Evolutionary conservation across 805 yeast genomes (phyloP).

Genomic region (Candida glaebosa): DNA sequence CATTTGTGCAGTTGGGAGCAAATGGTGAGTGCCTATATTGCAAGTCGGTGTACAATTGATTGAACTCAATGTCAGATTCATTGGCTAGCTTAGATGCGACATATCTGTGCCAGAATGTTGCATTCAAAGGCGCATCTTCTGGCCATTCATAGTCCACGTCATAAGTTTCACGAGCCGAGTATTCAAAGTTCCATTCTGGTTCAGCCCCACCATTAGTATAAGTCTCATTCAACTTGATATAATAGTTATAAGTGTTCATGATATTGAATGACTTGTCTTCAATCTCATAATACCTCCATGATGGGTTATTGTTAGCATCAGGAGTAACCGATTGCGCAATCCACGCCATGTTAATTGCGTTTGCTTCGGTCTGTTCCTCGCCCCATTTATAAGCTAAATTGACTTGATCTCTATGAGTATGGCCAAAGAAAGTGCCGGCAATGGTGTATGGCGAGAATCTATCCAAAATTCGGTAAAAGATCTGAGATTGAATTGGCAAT

Average conservation of each 20-base stretch:
- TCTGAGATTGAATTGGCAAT: conserved; percentile 56
- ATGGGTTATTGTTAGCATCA: conserved; percentile 55
- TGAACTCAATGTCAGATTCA: conserved; percentile 33
- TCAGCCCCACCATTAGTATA: conserved; percentile 51
- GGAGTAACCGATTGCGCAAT: conserved; percentile 68
- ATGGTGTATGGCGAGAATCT: conserved; percentile 68
- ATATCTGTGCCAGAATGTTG: conserved; percentile 57
- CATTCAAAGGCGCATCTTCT: conserved; percentile 54
- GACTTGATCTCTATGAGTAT: conserved; percentile 69
- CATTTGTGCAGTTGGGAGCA: conserved; percentile 45
- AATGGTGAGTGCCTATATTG: conserved; percentile 56
- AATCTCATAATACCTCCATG: conserved; percentile 70
- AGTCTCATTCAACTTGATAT: conserved; percentile 57
- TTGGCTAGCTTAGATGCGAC: conserved; percentile 46
- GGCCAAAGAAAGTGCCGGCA: conserved; percentile 69
- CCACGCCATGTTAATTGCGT: conserved; percentile 58
- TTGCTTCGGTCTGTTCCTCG: conserved; percentile 36
- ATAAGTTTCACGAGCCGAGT: conserved; percentile 60
- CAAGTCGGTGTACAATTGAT: conserved; percentile 48
- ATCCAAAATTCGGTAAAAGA: conserved; percentile 55
- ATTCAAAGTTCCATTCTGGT: conserved; percentile 61
- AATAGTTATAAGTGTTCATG: conserved; percentile 58
- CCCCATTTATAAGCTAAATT: conserved; percentile 43
- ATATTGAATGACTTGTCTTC: conserved; percentile 58
- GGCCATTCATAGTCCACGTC: conserved; percentile 58